Conservation (phyloP, 2,329 filamentous ascomycete genomes). For the Cucurbitaria berberidis region DNA sequence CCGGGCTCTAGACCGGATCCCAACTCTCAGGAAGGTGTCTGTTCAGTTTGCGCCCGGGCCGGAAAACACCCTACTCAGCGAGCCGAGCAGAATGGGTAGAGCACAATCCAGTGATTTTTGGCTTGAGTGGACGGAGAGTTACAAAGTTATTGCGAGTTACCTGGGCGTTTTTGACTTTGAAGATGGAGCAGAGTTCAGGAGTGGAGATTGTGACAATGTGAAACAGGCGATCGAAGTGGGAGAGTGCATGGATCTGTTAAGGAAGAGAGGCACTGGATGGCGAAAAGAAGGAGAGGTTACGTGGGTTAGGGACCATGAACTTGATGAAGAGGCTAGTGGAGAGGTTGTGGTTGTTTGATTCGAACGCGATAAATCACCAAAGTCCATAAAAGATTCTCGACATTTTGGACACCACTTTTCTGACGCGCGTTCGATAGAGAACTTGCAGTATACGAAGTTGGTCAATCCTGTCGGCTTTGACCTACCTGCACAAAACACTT, state of each 20-base stretch:
- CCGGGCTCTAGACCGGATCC: conserved; percentile 33
- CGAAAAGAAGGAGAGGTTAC: conserved; percentile 19
- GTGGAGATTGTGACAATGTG: conserved; percentile 30
- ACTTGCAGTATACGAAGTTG: too few species aligned
- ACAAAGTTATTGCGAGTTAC: conserved; percentile 33
- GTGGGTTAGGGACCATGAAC: conserved; percentile 29
- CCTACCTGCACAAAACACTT: too few species aligned
- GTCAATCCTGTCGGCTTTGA: too few species aligned
- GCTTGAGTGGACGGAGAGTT: conserved; percentile 45
- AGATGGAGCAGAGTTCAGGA: conserved; percentile 30
- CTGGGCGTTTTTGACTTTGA: conserved; percentile 29
- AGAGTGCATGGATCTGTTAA: conserved; percentile 29
- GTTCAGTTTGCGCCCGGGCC: conserved; percentile 53
- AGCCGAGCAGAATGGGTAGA: conserved; percentile 47
- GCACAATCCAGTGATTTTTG: conserved; percentile 52
- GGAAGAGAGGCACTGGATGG: conserved; percentile 33
- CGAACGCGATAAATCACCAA: too few species aligned
- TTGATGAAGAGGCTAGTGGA: conserved; percentile 9
- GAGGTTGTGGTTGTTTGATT: neutral
- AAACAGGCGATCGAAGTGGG: conserved; percentile 29
- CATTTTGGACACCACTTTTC: too few species aligned
- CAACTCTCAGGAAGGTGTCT: conserved; percentile 41
- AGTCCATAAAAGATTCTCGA: too few species aligned
- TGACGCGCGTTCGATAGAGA: too few species aligned
- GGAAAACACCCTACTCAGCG: conserved; percentile 48